These are phyloP conservation scores for Colletotrichum plurivorum DNA, from an alignment of 2,329 filamentous ascomycete species.

Conservation along the genomic window DNA sequence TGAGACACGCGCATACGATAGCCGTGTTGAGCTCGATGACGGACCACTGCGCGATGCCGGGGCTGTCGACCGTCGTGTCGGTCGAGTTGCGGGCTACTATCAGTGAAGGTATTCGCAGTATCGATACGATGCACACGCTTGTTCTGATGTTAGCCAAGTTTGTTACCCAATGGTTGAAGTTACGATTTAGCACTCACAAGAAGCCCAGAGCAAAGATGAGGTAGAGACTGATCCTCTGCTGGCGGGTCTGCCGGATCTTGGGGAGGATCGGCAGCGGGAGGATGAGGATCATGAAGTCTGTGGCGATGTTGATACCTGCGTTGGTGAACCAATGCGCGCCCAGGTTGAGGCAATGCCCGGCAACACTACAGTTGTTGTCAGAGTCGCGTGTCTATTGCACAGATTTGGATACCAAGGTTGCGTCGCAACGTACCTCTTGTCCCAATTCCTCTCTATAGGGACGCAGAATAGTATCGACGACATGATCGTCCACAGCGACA, in stretches of 20 bases:
- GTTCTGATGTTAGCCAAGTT: not conserved
- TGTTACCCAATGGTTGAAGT: no score
- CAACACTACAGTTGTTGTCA: not conserved
- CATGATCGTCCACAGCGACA: slow-evolving; percentile 37
- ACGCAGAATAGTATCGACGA: slow-evolving; percentile 44
- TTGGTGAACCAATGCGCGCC: slow-evolving; percentile 38
- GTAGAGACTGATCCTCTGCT: slow-evolving; percentile 44
- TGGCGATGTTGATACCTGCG: slow-evolving; percentile 43
- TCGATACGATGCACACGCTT: slow-evolving; percentile 46
- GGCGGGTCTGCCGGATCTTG: slow-evolving; percentile 40
- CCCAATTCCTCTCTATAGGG: slow-evolving; percentile 43
- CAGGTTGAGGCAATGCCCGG: slow-evolving; percentile 5
- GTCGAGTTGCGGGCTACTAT: slow-evolving; percentile 19
- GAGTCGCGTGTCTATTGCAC: not conserved
- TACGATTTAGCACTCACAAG: slow-evolving; percentile 34
- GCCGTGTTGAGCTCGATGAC: slow-evolving; percentile 46
- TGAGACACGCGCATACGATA: slow-evolving; percentile 47
- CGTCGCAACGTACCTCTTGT: slow-evolving; percentile 4
- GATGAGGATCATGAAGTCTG: slow-evolving; percentile 46
- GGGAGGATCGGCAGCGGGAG: slow-evolving; percentile 46
- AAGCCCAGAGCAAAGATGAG: slow-evolving; percentile 46
- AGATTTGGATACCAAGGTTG: no score
- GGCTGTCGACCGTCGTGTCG: slow-evolving; percentile 43
- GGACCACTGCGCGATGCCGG: slow-evolving; percentile 45
- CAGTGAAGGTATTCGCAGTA: slow-evolving; percentile 44